Conservation (phyloP, 768 basidiomycete genomes). For the Trametes cubensis region DNA sequence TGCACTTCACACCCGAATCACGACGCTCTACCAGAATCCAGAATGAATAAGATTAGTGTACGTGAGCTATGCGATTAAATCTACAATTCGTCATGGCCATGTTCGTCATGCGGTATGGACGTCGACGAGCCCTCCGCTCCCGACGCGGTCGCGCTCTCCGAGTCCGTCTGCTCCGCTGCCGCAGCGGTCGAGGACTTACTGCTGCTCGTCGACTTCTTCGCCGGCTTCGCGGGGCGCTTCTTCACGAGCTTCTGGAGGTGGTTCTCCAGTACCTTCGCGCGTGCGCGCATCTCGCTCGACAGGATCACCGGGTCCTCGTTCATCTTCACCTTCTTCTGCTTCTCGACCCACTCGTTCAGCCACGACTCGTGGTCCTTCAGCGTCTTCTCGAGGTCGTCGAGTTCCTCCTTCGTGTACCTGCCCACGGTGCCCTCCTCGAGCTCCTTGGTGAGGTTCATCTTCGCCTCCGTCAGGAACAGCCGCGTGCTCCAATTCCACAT, state of each 20-base stretch:
- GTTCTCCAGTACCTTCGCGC: constrained; percentile 78
- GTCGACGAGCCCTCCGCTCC: constrained; percentile 16
- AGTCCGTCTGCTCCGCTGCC: constrained; percentile 26
- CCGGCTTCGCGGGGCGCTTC: constrained; percentile 64
- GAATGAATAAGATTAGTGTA: constrained; percentile 23
- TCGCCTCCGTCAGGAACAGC: constrained; percentile 84
- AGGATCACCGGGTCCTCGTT: constrained; percentile 87
- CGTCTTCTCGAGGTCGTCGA: constrained; percentile 74
- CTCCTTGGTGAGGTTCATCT: constrained; percentile 70
- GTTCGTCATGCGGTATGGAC: constrained; percentile 7
- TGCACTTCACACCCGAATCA: no score
- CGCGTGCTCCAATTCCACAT: constrained; percentile 88
- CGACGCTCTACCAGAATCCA: background rate
- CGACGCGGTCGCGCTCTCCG: constrained; percentile 20
- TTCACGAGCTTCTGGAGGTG: constrained; percentile 68
- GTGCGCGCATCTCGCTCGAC: constrained; percentile 82
- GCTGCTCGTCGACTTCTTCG: constrained; percentile 49
- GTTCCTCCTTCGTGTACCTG: constrained; percentile 87
- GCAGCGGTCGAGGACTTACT: constrained; percentile 24
- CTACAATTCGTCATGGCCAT: constrained; percentile 31
- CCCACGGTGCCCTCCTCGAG: constrained; percentile 60
- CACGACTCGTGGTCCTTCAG: constrained; percentile 82
- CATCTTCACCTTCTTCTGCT: constrained; percentile 72
- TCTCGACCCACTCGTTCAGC: constrained; percentile 80
- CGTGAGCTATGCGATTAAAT: constrained; percentile 16